Percentiles rank a stretch among this genome's conserved stretches.
These are phyloP conservation scores for Casuarina cunninghamiana DNA, from an alignment of 306 rosid species.

Conservation along the genomic window DNA sequence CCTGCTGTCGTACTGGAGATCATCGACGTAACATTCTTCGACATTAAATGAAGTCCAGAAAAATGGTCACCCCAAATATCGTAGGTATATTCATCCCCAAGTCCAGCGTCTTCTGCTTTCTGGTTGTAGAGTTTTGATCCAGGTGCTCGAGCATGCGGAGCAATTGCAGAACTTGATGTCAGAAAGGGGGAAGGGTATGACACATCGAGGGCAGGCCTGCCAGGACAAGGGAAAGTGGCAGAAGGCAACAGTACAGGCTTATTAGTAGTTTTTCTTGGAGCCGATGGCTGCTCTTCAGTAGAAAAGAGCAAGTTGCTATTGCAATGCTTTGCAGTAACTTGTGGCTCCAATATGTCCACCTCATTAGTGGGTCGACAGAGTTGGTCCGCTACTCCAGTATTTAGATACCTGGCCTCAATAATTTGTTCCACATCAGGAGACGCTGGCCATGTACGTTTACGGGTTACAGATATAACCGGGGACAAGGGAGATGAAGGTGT, in stretches of 20 bases:
- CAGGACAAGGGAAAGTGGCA: slow-evolving; percentile 47
- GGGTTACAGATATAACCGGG: slow-evolving; percentile 47
- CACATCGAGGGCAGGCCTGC: slow-evolving; percentile 35
- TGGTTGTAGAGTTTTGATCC: slow-evolving; percentile 52
- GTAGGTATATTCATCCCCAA: slow-evolving; percentile 66
- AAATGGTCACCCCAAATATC: slow-evolving; percentile 98
- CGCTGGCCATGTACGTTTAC: slow-evolving; percentile 47
- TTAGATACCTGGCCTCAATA: slow-evolving; percentile 37
- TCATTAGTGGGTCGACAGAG: slow-evolving; percentile 33
- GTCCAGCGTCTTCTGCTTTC: slow-evolving; percentile 42
- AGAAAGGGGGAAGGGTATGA: slow-evolving; percentile 25
- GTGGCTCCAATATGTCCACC: slow-evolving; percentile 33
- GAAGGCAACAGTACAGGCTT: slow-evolving; percentile 50
- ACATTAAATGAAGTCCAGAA: slow-evolving; percentile 64
- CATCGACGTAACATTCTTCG: slow-evolving; percentile 50
- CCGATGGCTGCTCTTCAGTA: slow-evolving; percentile 35
- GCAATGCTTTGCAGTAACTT: slow-evolving; percentile 23
- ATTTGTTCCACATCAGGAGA: slow-evolving; percentile 58
- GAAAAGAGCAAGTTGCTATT: slow-evolving; percentile 26
- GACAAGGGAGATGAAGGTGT: slow-evolving; percentile 95
- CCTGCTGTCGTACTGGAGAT: slow-evolving; percentile 47
- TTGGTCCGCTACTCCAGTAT: slow-evolving; percentile 28
- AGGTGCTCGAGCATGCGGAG: slow-evolving; percentile 69
- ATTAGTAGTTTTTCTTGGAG: slow-evolving; percentile 33
- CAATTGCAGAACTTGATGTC: slow-evolving; percentile 47